Evolutionary conservation across 805 yeast species (phyloP).

Genomic region (Candida broadrunensis): DNA sequence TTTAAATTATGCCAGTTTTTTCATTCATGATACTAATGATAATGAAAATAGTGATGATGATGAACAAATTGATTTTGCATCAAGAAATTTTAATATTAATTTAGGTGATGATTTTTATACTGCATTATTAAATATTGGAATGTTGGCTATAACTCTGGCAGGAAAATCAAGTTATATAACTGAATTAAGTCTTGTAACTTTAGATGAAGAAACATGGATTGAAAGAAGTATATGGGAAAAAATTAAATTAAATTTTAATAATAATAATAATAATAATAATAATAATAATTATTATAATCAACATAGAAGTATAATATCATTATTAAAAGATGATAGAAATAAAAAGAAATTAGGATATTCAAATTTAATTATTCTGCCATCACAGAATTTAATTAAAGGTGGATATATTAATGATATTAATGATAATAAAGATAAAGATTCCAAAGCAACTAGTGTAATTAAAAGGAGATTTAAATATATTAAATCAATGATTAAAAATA

Average conservation of each 20-base stretch:
- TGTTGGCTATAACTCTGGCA: slow-evolving; percentile 63
- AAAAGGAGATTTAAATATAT: slow-evolving; percentile 17
- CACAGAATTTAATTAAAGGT: slow-evolving; percentile 20
- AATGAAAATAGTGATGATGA: too few species aligned
- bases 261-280: not conserved
- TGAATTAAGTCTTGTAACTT: slow-evolving; percentile 48
- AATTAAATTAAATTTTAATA: slow-evolving; percentile 1
- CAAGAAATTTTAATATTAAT: slow-evolving; percentile 33
- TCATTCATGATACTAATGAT: slow-evolving; percentile 19
- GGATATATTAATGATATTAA: slow-evolving; percentile 1
- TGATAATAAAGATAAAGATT: slow-evolving; percentile 2
- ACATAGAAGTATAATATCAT: slow-evolving; percentile 3
- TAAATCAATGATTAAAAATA: slow-evolving; percentile 15
- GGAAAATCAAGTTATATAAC: slow-evolving; percentile 63
- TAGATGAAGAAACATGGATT: slow-evolving; percentile 57
- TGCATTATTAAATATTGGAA: slow-evolving; percentile 56
- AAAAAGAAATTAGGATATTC: slow-evolving; percentile 18
- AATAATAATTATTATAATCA: slow-evolving; percentile 3
- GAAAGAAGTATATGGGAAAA: slow-evolving; percentile 34
- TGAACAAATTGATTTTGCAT: slow-evolving; percentile 11
- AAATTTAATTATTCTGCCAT: slow-evolving; percentile 28
- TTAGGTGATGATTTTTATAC: slow-evolving; percentile 66
- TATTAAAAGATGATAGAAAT: slow-evolving; percentile 4
- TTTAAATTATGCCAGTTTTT: slow-evolving; percentile 34
- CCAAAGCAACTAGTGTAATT: slow-evolving; percentile 13